These are phyloP conservation scores for Metarhizium robertsii DNA, from an alignment of 2,329 filamentous ascomycete genomes.

Conservation along the genomic window DNA sequence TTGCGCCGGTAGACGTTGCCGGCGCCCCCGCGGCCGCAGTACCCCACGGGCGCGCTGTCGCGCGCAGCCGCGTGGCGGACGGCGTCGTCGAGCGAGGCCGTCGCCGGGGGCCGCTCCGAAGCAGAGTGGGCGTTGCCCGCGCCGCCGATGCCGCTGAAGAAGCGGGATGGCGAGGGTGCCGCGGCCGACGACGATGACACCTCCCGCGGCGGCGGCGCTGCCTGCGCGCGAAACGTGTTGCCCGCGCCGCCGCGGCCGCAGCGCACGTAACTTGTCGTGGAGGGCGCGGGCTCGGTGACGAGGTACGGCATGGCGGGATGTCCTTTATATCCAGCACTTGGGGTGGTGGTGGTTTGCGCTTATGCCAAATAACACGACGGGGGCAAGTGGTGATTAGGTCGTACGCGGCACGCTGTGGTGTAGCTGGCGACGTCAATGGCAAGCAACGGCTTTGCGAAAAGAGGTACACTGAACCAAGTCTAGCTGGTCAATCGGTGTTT, in stretches of 20 bases:
- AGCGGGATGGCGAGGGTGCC: constrained; percentile 33
- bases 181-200: constrained; percentile 25
- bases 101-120: constrained; percentile 29
- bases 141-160: constrained; percentile 58
- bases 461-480: too few species aligned
- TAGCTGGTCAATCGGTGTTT: too few species aligned
- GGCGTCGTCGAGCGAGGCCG: constrained; percentile 39
- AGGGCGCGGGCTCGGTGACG: constrained; percentile 23
- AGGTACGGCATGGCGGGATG: constrained; percentile 18
- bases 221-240: constrained; percentile 43
- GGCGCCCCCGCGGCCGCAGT: constrained; percentile 58
- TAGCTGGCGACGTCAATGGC: too few species aligned
- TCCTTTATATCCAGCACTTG: background rate
- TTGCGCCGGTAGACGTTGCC: constrained; percentile 52
- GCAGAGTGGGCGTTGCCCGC: constrained; percentile 51
- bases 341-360: background rate
- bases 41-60: constrained; percentile 40
- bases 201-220: constrained; percentile 28
- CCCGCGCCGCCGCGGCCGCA: constrained; percentile 47
- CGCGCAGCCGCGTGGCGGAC: constrained; percentile 32
- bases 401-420: too few species aligned
- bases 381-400: too few species aligned
- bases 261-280: constrained; percentile 30
- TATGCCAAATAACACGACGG: too few species aligned
- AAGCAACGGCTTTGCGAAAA: too few species aligned